Base-by-base conservation (phyloP, 2,329 filamentous ascomycete genomes). In the Mariannaea elegans region DNA sequence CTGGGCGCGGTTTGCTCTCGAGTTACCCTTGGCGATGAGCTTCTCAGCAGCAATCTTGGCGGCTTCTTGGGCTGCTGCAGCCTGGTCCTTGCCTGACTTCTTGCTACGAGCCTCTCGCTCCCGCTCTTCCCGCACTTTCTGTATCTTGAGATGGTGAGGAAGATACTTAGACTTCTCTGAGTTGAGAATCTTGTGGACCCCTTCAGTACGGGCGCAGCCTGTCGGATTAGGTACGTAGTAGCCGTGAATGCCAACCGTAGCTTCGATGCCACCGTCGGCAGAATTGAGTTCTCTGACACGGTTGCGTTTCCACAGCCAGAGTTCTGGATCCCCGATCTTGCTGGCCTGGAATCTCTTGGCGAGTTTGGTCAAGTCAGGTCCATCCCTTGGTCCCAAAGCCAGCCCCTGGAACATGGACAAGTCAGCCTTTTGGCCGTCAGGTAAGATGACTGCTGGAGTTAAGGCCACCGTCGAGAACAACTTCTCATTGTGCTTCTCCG, bases 141-240 rank as follows among this genome's bases (percentile, higher is more conserved):
- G 92, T 18, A 99, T 93, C 73, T 96, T 97, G 79, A 99, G 95
- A 65, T 97, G 94, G 81, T 99, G 95, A 38, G 95, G 95, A 7
- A 99, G 84, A 73, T 99, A 99, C 74, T 97, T 97, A 24, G 94
- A 97, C 81, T 99, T 99, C 76, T 99, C 95, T 0, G 93, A 92
- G 75, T 99, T 96, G 63, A 97, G 85, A 56, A 99, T 98, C 81
- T 94, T 97, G 81, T 96, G 94, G 71, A 93, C 89, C 24, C 93
- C 94, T 78, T 99, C 94, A 0, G 95, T 97, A 56, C 95, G 87
- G 56, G 95, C 95, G 68, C 88, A 91, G 31, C 95, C 95, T 9
- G 93, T 93, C 1, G 84, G 63, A 66, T 97, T 99, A 0, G 92
- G 88, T 38, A 97, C 92, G 72, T 97, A 98, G 70, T 89, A 89